Conservation (phyloP, 768 basidiomycete species). For the Naganishia onofrii region DNA sequence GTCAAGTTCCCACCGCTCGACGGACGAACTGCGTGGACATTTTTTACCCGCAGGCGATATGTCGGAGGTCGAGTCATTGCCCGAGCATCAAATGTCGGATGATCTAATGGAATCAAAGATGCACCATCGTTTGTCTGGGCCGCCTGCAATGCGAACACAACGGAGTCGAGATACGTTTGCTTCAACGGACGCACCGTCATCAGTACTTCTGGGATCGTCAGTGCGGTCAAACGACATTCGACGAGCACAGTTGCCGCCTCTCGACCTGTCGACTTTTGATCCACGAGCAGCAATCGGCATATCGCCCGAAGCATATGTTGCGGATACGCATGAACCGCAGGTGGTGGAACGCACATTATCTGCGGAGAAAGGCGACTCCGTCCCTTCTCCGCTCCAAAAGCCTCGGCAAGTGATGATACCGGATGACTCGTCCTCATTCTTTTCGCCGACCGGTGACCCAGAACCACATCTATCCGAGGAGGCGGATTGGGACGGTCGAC, state of each 20-base stretch:
- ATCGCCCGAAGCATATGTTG: background rate
- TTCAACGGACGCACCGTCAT: background rate
- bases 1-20: conserved; percentile 6
- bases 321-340: background rate
- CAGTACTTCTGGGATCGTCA: background rate
- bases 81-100: conserved; percentile 18
- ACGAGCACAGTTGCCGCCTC: conserved; percentile 20
- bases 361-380: conserved; percentile 4
- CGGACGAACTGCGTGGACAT: conserved; percentile 17
- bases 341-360: background rate
- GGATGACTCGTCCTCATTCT: conserved; percentile 26
- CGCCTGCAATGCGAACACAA: background rate
- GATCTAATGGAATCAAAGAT: background rate
- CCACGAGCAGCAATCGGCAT: conserved; percentile 18
- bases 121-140: background rate
- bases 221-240: conserved; percentile 1
- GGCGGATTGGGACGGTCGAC: conserved; percentile 43
- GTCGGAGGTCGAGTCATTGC: conserved; percentile 15
- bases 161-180: conserved; percentile 21
- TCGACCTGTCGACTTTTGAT: conserved; percentile 15
- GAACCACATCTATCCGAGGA: conserved; percentile 37
- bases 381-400: background rate
- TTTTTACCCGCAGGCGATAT: conserved; percentile 7
- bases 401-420: conserved; percentile 27
- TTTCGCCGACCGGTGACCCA: conserved; percentile 34